A percentile compares a stretch with the other conserved stretches of the same genome.
These are phyloP conservation scores for Mimosa bimucronata DNA, from an alignment of 306 rosid genomes.

Conservation along the genomic window DNA sequence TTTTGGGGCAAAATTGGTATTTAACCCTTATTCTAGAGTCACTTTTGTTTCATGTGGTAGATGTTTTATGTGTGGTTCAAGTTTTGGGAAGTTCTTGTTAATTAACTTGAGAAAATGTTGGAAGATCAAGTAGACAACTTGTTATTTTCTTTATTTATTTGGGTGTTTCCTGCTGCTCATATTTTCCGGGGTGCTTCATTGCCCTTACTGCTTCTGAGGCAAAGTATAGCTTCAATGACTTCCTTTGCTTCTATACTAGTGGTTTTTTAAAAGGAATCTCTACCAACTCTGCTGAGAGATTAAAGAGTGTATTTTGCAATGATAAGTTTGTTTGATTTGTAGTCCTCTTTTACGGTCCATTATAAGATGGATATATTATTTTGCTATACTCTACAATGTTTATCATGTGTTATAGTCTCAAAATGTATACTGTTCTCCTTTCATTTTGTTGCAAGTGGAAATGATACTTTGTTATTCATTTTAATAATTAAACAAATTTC, in stretches of 20 bases:
- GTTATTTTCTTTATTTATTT: background rate
- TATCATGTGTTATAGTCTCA: slow-evolving; percentile 1
- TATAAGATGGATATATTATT: background rate
- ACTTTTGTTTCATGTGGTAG: background rate
- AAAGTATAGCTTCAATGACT: background rate
- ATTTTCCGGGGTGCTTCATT: background rate
- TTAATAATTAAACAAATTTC: background rate
- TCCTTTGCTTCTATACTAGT: no score
- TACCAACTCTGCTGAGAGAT: background rate
- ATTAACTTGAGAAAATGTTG: background rate
- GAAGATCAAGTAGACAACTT: background rate
- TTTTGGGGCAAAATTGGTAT: no score
- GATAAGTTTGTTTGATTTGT: background rate
- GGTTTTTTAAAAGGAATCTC: background rate
- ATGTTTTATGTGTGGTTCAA: background rate
- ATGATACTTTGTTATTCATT: background rate
- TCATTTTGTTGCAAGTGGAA: background rate
- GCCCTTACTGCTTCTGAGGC: background rate
- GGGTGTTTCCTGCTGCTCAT: background rate
- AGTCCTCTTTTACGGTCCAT: background rate
- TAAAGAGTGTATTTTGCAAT: background rate
- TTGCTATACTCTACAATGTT: slow-evolving; percentile 23
- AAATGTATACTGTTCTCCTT: background rate
- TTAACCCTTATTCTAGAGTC: no score
- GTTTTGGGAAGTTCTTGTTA: slow-evolving; percentile 2